These are phyloP conservation scores for Cyclospora cayetanensis DNA, from an alignment of 169 alveolate genomes.

Conservation along the genomic window DNA sequence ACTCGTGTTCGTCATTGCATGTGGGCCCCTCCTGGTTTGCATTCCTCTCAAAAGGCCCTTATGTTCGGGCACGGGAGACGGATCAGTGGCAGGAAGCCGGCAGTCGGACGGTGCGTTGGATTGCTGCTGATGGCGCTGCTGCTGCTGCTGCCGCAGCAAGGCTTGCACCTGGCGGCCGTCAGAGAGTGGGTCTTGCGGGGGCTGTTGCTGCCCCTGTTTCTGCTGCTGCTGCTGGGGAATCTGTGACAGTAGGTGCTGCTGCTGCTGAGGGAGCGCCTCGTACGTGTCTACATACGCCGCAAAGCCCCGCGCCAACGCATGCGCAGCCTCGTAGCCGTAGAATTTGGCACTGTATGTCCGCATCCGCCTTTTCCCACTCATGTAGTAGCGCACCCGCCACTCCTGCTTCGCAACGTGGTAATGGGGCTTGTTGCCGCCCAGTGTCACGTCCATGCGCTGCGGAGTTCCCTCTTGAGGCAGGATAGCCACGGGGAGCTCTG, in stretches of 20 bases:
- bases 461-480: background rate
- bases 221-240: background rate
- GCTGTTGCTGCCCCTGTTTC: background rate
- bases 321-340: constrained; percentile 56
- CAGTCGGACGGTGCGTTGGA: too few relatives aligned
- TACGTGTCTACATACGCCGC: constrained; percentile 48
- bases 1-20: too few relatives aligned
- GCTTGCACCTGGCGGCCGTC: background rate
- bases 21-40: too few relatives aligned
- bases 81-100: too few relatives aligned
- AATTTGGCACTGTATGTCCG: constrained; percentile 50
- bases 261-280: constrained; percentile 42
- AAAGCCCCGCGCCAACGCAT: constrained; percentile 15
- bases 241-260: background rate
- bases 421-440: constrained; percentile 57
- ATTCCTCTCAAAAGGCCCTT: too few relatives aligned
- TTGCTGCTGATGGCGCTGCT: background rate
- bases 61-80: too few relatives aligned
- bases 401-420: constrained; percentile 65
- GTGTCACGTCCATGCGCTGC: background rate
- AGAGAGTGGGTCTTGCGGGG: background rate
- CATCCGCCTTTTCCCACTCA: constrained; percentile 50
- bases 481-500: background rate
- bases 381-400: constrained; percentile 61
- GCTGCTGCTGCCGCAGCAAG: background rate